Evolutionary conservation across 129 eudicot genomes (phyloP), one percentile per base, ranked within the genome.

Genomic region (Deinandra increscens): DNA sequence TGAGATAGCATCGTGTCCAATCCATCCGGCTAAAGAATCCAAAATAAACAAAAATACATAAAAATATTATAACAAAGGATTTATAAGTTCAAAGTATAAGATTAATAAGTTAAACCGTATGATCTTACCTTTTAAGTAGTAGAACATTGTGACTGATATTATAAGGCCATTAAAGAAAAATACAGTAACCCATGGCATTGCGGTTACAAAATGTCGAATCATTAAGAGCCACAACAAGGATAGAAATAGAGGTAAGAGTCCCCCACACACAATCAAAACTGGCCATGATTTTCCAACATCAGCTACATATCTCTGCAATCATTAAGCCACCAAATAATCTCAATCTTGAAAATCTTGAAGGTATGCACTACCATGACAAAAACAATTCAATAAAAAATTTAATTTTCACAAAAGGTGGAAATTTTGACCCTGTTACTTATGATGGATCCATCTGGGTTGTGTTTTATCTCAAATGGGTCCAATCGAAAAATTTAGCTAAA

Each of bases 211-310:
- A 83, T 93, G 96, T 6, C 99, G 91, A 49, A 93, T 87, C 92
- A 93, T 66, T 56, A 89, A 80, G 78, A 93, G 89, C 99, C 99
- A 93, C 26, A 89, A 61, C 53, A 93, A 81, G 45, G 99, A 93
- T 68, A 93, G 63, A 78, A 87, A 87, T 55, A 93, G 74, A 34
- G 99, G 99, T 75, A 89, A 39, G 55, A 93, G 70, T 80, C 99
- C 99, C 71, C 99, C 99, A 59, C 97, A 93, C 71, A 93, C 97
- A 66, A 93, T 78, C 84, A 93, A 70, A 34, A 93, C 96, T 0
- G 92, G 95, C 99, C 99, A 93, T 19, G 99, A 69, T 60, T 89
- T 93, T 51, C 95, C 99, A 69, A 93, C 81, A 79, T 93, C 99
- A 51, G 99, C 95, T 64, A 89, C 84, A 79, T 93, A 93, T 83